Evolutionary conservation across 495 filamentous ascomycete species (phyloP), one percentile per base, ranked within the genome.

Genomic region (Baudoinia panamericana): DNA sequence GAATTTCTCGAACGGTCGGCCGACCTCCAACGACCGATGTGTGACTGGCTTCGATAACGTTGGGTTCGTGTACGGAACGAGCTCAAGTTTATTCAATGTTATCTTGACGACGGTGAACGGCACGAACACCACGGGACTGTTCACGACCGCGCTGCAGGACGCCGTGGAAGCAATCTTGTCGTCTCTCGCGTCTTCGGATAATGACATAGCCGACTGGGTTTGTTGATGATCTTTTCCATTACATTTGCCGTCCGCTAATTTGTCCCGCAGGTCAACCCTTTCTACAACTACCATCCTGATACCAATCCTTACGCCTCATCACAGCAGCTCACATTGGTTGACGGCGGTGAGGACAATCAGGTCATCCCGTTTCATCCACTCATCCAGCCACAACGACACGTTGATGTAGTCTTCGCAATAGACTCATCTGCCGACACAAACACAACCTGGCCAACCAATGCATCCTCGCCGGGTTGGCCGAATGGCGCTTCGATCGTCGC

Each of bases 201-300:
- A 87, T 41, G 88, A 94, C 52, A 84, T 95, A 37, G 84, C 88
- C 1, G 67, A 78, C 43, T 93, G n/a, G n/a, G n/a, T n/a, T n/a
- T n/a, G n/a, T n/a, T n/a, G n/a, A n/a, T n/a, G n/a, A n/a, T n/a
- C n/a, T n/a, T n/a, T n/a, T n/a, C n/a, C n/a, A n/a, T n/a, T n/a
- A n/a, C n/a, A n/a, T n/a, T n/a, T n/a, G n/a, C n/a, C n/a, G n/a
- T n/a, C n/a, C n/a, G n/a, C n/a, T n/a, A n/a, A n/a, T n/a, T n/a
- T n/a, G n/a, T n/a, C n/a, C n/a, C n/a, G n/a, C n/a, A 78, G 60
- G 82, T 83, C 3, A 96, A 95, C 60, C 88, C 88, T 0, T 96
- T 96, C 65, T 76, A 71, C 46, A 57, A 65, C 41, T 93, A 71
- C 60, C 70, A 81, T 60, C 68, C 70, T 22, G 52, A 58, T 7